A percentile compares a stretch with the other conserved stretches of the same genome.
Conservation (phyloP, 805 yeast species). For the Wickerhamiella azymoides region DNA sequence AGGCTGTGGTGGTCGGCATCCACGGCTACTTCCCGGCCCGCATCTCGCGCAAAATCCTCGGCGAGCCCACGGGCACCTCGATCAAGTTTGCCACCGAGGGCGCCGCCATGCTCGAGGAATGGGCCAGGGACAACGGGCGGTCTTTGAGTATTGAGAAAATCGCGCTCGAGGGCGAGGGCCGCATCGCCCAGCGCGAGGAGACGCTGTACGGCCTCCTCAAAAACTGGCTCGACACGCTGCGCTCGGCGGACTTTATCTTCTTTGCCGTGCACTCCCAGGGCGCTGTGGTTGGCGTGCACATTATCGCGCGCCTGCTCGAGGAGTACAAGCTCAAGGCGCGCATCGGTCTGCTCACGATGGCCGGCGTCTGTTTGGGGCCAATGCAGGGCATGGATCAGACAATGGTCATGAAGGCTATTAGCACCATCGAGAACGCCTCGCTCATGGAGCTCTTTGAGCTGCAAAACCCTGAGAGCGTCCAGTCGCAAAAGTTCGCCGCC, state of each 20-base stretch:
- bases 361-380: conserved; percentile 91
- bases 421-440: conserved; percentile 81
- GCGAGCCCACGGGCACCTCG: conserved; percentile 95
- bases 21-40: conserved; percentile 93
- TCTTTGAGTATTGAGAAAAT: conserved; percentile 63
- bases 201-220: conserved; percentile 59
- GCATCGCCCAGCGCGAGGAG: conserved; percentile 71
- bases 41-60: conserved; percentile 72
- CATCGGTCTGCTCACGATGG: conserved; percentile 80
- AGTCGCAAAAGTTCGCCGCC: conserved; percentile 56
- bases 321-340: conserved; percentile 41
- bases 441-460: conserved; percentile 76
- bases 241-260: conserved; percentile 66
- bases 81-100: conserved; percentile 83
- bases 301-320: conserved; percentile 53
- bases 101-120: conserved; percentile 56
- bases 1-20: conserved; percentile 75
- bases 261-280: conserved; percentile 96
- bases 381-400: conserved; percentile 80
- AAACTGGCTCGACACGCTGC: conserved; percentile 47
- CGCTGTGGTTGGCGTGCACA: conserved; percentile 72
- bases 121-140: conserved; percentile 36
- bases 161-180: conserved; percentile 90
- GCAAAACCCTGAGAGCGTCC: conserved; percentile 59
- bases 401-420: conserved; percentile 71